Conservation (phyloP, 371 early-diverging fungal species). For the Lichtheimia hyalospora region DNA sequence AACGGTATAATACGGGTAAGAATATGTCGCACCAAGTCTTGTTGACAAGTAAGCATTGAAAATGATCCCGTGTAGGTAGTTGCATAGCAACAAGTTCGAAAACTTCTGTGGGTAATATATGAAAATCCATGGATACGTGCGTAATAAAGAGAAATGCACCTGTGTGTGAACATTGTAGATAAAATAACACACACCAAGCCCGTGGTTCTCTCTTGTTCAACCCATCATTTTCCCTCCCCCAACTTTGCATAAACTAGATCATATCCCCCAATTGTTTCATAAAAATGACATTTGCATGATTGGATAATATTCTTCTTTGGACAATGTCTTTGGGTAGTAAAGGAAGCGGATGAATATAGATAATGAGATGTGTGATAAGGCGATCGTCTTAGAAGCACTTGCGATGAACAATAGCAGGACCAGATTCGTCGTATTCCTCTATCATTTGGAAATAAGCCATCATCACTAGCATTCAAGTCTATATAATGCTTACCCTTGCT, state of each 20-base stretch:
- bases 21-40: not conserved
- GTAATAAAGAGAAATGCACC: not conserved
- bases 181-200: too few species aligned
- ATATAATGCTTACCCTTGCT: slow-evolving; percentile 24
- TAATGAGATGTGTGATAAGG: too few species aligned
- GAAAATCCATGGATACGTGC: not conserved
- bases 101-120: not conserved
- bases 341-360: too few species aligned
- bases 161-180: too few species aligned
- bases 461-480: not conserved
- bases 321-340: too few species aligned
- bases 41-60: not conserved
- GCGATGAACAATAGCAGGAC: slow-evolving; percentile 97
- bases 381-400: slow-evolving; percentile 87
- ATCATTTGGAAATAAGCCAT: not conserved
- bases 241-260: too few species aligned
- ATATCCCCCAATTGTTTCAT: too few species aligned
- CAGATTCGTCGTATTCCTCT: slow-evolving; percentile 97
- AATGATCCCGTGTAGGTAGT: not conserved
- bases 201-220: too few species aligned
- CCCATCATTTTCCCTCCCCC: too few species aligned
- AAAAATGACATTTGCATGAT: too few species aligned
- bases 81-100: not conserved
- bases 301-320: too few species aligned
- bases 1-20: not conserved